Evolutionary conservation across 768 basidiomycete genomes (phyloP), one percentile per base, ranked within the genome.

Genomic region (Hortiboletus flavorubellus): DNA sequence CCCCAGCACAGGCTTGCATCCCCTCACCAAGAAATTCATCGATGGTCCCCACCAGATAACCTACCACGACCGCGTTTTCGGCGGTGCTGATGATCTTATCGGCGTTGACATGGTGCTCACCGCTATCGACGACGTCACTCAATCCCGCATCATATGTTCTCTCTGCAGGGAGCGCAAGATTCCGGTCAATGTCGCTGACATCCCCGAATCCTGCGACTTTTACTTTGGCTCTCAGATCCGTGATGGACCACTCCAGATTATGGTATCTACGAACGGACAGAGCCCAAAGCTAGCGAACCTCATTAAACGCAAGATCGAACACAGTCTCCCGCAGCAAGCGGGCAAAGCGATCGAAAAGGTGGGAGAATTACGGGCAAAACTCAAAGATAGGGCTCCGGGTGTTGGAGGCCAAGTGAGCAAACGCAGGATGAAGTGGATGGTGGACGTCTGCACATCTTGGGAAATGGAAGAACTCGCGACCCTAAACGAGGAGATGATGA

Each of bases 151-250:
- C n/a, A 94, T 98, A 42, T 88, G 82, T 64, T 64, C 78, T 9
- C 74, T 86, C 62, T 89, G 89, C 63, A 75, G 93, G 51, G 75
- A 79, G 26, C 77, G 71, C 50, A 80, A 77, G 45, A 87, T 98
- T 47, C 93, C 94, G 8, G 87, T 96, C 51, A 99, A 99, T 72
- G 93, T 93, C 57, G 97, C 97, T 38, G 96, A 99, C 74, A 89
- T 98, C 56, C 97, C 97, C 3, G 85, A 90, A 42, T 82, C 86
- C 41, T 99, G 97, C 78, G 96, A 99, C 73, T 99, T 99, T 67
- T 98, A 95, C 77, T 99, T 98, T 74, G 97, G 97, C 47, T 89
- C 92, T 4, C 91, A 93, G 69, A 85, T 98, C 56, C 86, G 92
- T 31, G 81, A 86, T 56, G 95, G 96, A 1, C 91, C 95, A 0